Base-by-base conservation (phyloP, 2,329 filamentous ascomycete genomes). In the Colletotrichum sp. region DNA sequence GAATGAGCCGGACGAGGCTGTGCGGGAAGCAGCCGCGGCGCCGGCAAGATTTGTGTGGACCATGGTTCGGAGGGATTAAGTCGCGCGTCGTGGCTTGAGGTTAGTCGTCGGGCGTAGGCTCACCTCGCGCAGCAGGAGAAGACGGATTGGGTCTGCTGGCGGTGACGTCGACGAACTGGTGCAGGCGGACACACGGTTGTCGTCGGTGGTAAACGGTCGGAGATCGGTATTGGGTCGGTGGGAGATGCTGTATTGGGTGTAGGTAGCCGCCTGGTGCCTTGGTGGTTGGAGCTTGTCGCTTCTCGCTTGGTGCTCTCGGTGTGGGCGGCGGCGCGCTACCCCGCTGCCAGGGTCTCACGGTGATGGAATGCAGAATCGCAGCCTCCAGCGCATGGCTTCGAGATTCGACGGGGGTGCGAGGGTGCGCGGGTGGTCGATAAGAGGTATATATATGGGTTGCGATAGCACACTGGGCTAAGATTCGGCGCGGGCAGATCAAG, bases 1-100 rank as follows among this genome's bases (percentile, higher is more conserved):
- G 79, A 90, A 89, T 2, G 89, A 90, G 34, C 87, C 88, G 0
- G 87, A 84, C 3, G 88, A 87, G 69, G 74, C 69, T 26, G 79
- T 78, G 34, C 75, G 77, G 7, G 76, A 67, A 10, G 44, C 64
- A 6, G 76, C 76, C 12, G 73, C 59, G 15, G 60, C 72, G 69
- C 68, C 66, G 55, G 36, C 44, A 9, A 60, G n/a, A 28, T 75
- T 77, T 32, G 52, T 70, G 36, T 73, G 66, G 28, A 73, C 60
- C 75, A 77, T 77, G 21, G 18, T 44, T 66, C 55, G 34, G 28
- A 18, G 32, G 60, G 52, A 60, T 69, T 30, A 30, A 36, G 62
- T 59, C 72, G 69, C 32, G 26, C 65, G 57, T 63, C 64, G 55
- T 55, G 55, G 71, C 57, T 34, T 64, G 39, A 21, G 34, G 15